Percentiles rank a stretch among this genome's conserved stretches.
Conservation (phyloP, 257 asterid genomes). For the Anisodus acutangulus region DNA sequence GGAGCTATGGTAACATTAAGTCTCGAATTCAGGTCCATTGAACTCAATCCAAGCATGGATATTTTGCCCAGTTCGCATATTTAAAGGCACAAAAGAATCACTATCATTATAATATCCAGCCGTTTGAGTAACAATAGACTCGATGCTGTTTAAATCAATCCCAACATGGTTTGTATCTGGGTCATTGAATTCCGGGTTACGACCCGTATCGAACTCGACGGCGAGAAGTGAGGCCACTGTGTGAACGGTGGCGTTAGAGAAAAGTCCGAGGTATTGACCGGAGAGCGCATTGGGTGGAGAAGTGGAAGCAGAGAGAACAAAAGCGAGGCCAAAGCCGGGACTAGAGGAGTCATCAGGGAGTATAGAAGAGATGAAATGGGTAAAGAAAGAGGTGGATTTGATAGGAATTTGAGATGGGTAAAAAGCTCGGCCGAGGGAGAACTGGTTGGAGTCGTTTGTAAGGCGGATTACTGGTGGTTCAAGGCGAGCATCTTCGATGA, state of each 20-base stretch:
- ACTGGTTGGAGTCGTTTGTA: conserved; percentile 65
- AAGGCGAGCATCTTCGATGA: conserved; percentile 60
- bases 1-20: conserved; percentile 73
- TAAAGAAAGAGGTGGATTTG: conserved; percentile 57
- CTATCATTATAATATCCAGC: conserved; percentile 57
- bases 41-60: conserved; percentile 81
- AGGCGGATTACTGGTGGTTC: conserved; percentile 78
- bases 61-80: conserved; percentile 68
- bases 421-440: conserved; percentile 68
- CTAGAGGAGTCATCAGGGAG: conserved; percentile 64
- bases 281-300: conserved; percentile 55
- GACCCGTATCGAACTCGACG: conserved; percentile 74
- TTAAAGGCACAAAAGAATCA: conserved; percentile 47
- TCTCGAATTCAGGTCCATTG: conserved; percentile 56
- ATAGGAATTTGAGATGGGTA: conserved; percentile 54
- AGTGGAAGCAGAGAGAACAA: conserved; percentile 64
- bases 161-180: conserved; percentile 68
- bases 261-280: conserved; percentile 73
- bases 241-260: conserved; percentile 40
- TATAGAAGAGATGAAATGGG: conserved; percentile 77
- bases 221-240: conserved; percentile 68
- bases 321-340: conserved; percentile 86
- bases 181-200: conserved; percentile 67
- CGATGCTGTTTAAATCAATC: conserved; percentile 56
- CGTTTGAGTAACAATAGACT: conserved; percentile 40